Base-by-base conservation (phyloP, 306 rosid genomes). In the Prunus mira region DNA sequence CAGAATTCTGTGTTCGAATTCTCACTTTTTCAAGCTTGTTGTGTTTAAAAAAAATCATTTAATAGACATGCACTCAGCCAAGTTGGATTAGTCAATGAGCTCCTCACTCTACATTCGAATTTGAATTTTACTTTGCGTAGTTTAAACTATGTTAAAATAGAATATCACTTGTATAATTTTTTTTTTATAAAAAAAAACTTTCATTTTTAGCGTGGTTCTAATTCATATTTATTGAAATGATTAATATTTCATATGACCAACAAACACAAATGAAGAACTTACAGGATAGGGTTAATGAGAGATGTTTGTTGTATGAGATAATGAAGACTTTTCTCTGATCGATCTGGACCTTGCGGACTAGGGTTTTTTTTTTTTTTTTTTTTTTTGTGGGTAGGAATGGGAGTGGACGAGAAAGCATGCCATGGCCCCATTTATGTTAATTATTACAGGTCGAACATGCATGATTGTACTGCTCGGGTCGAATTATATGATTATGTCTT, bases 371-470 rank as follows among this genome's bases (percentile, higher is more conserved):
- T 32, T 5, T 32, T 32, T 5, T 0, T 38, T 7, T 0, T 5
- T 5, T 32, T 5, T 32, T 32, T 5, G 0, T 0, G 64, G 38
- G 1, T 32, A 78, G 69, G 69, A 84, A 81, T 65, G 76, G 72
- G 78, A 81, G 56, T n/a, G 67, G 49, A 73, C 28, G 43, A 50
- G 66, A 75, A 38, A 38, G 43, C 43, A 38, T 7, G 43, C 9
- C 43, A 76, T 69, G 84, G 81, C 63, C 83, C 88, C 81, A 50
- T 55, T 57, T n/a, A 20, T 57, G 62, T 32, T 54, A 54, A 62
- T 67, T 5, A 58, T 30, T 60, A 63, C 17, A 57, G 54, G 81
- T 25, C 3, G 4, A 60, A 25, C n/a, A 60, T 25, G 79, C 54
- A 79, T 67, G 84, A 38, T 38, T 38, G 43, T 38, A 38, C 43